phyloP scores from a whole-genome alignment of 305 asterid genomes.

The Striga hermonthica region DNA sequence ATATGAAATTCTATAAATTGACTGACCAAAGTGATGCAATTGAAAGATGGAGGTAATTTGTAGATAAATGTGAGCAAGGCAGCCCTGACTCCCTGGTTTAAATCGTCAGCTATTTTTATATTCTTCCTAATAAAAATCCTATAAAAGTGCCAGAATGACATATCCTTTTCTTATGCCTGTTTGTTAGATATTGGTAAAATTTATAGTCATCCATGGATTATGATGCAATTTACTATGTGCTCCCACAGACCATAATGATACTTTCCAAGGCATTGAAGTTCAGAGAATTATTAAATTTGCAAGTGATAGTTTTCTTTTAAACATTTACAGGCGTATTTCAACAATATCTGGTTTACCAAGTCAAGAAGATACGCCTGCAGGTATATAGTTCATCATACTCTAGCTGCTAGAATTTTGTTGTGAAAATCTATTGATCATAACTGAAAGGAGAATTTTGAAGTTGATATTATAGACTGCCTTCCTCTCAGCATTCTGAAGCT shows the following conservation, averaged over 20 bases:
- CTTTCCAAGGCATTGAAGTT: not conserved
- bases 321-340: constrained; percentile 69
- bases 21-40: not conserved
- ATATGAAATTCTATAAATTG: not conserved
- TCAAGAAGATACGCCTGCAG: constrained; percentile 88
- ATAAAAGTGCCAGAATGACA: too few species aligned
- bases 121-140: too few species aligned
- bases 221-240: too few species aligned
- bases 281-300: constrained; percentile 11
- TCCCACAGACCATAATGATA: too few species aligned
- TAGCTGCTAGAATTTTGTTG: constrained; percentile 5
- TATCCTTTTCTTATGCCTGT: too few species aligned
- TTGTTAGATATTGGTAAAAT: too few species aligned
- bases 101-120: too few species aligned
- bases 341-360: constrained; percentile 94
- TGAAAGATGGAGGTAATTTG: not conserved
- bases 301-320: constrained; percentile 19
- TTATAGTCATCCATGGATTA: too few species aligned
- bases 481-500: constrained; percentile 9
- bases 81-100: not conserved
- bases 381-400: constrained; percentile 37
- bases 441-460: constrained; percentile 15
- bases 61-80: not conserved
- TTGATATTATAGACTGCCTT: constrained; percentile 13
- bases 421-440: constrained; percentile 16